Evolutionary conservation across 345 rosid species (phyloP), one percentile per base, ranked within the genome.

Genomic region (Diplotaxis tenuifolia): DNA sequence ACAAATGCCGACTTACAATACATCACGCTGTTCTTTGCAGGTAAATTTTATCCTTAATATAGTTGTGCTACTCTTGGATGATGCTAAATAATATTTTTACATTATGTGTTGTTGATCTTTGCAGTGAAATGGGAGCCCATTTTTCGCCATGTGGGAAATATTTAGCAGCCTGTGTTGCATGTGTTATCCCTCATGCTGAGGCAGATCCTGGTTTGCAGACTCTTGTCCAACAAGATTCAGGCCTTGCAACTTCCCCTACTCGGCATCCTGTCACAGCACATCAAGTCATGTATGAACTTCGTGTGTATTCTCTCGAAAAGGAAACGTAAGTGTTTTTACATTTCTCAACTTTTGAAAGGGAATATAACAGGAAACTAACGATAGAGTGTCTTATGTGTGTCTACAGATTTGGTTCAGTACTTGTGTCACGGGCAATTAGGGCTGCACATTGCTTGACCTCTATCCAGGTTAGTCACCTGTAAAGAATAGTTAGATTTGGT

Each of bases 111-210:
- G 52, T 47, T 68, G 78, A 49, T 74, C 50, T 71, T 72, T 79
- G 83, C 89, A 91, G 98, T 88, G 98, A 94, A 81, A 94, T 94
- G 98, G 98, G 98, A 52, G 95, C 98, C 12, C 98, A 94, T 82
- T 91, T 94, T 82, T 94, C 98, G 8, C 98, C 98, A n/a, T 94
- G 98, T 60, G 97, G 97, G 84, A 89, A 86, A 86, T 94, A 83
- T 78, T 85, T 94, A 78, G 97, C 97, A 72, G 97, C 97, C 8
- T 94, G 98, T 85, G 96, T 94, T 74, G 96, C 96, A 65, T 94
- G 98, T 72, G 82, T 87, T 83, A 87, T 91, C 68, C 97, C 97
- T 76, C 86, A 85, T 64, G 25, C 74, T 67, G 98, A 91, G 77
- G 82, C 90, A 78, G 97, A 91, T 74, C 86, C 91, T 42, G 87